Evolutionary conservation across 2,329 filamentous ascomycete species (phyloP), one percentile per base, ranked within the genome.

Genomic region (Cercospora sesami): DNA sequence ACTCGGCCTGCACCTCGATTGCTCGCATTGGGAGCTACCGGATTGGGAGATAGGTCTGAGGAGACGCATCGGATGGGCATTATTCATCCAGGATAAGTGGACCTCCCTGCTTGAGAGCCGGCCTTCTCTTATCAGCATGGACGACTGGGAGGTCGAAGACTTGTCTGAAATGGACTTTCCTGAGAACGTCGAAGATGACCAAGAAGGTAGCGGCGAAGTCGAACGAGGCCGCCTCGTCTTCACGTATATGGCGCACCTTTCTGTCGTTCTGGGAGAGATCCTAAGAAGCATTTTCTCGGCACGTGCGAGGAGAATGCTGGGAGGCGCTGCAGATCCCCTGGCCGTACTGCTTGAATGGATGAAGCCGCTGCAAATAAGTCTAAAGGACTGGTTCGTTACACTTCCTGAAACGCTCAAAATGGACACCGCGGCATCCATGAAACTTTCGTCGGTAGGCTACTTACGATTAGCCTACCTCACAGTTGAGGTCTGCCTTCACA

Each of bases 401-500:
- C 67, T 75, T 14, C 73, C 73, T 9, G 72, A 71, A 42, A 69
- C 70, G 0, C 64, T 76, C n/a, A 72, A 69, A 18, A 72, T 75
- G 72, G 73, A 76, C 30, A 74, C 67, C 5, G 70, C 72, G 16
- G 68, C 72, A 7, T 71, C 71, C 4, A 75, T 75, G 75, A 74
- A 75, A 65, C 72, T 76, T n/a, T 74, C 74, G 9, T 72, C 72
- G 31, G 71, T 75, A 70, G 81, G 81, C 10, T 83, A 82, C 65
- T 76, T 84, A 6, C 81, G 83, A 57, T 76, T 84, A 21, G 80
- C 81, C 6, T 83, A 83, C 68, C 80, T 82, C 57, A 79, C 81
- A 5, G 79, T 82, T 7, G 82, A 83, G 63, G 82, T 83, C 53
- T 82, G 81, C 6, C 72, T 83, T 5, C 81, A 83, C 67, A 76